Conservation (phyloP, 176 grass and related monocot genomes). For the Elaeis guineensis region DNA sequence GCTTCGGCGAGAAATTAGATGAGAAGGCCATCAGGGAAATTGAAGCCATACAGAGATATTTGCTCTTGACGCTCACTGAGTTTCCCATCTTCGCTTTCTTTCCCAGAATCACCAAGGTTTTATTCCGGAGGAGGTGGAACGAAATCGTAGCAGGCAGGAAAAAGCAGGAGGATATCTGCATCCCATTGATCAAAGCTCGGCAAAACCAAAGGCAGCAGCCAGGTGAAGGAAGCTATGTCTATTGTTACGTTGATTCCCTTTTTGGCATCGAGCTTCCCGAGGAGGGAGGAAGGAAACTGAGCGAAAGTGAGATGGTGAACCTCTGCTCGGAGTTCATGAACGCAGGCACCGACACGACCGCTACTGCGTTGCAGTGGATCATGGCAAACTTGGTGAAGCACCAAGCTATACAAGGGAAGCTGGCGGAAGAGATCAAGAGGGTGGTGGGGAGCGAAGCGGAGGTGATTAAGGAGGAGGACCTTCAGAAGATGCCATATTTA, state of each 20-base stretch:
- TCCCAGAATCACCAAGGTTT: conserved; percentile 37
- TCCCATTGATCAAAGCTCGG: conserved; percentile 22
- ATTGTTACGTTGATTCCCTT: conserved; percentile 36
- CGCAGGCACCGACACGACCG: conserved; percentile 33
- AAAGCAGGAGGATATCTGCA: conserved; percentile 29
- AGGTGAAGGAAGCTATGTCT: background rate
- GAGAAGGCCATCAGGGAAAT: conserved; percentile 28
- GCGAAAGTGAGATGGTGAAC: conserved; percentile 22
- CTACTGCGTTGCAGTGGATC: conserved; percentile 56
- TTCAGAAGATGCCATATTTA: conserved; percentile 38
- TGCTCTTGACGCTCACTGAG: conserved; percentile 1
- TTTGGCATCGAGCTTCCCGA: conserved; percentile 15
- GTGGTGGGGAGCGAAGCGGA: background rate
- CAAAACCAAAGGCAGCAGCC: background rate
- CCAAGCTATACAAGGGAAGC: conserved; percentile 28
- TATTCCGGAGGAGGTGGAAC: conserved; percentile 35
- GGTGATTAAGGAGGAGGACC: conserved; percentile 4
- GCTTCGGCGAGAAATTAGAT: conserved; percentile 38
- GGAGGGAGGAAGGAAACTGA: conserved; percentile 28
- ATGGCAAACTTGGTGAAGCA: conserved; percentile 51
- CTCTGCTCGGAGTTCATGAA: conserved; percentile 58
- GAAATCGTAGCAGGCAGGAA: conserved; percentile 6
- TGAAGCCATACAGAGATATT: conserved; percentile 2
- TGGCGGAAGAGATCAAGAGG: conserved; percentile 25
- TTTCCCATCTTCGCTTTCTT: conserved; percentile 52